Base-by-base conservation (phyloP, 108 stramenopile species). In the Nitzschia sp. region DNA sequence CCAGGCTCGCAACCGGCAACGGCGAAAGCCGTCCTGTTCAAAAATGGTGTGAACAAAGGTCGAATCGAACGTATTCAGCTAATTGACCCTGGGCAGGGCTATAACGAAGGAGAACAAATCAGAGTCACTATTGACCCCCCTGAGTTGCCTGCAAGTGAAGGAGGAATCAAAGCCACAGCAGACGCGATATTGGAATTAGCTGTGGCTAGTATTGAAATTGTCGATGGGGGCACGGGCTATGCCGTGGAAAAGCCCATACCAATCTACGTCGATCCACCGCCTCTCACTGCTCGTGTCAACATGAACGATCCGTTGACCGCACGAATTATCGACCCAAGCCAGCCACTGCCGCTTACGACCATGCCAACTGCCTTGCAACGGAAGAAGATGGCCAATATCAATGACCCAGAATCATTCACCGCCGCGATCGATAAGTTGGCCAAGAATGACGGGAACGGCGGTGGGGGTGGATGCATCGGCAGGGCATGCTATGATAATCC, bases 191-290 rank as follows among this genome's bases (percentile, higher is more conserved):
- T 86, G 54, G 93, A 94, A 51, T 81, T 87, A 38, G 67, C 82
- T 57, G 85, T 94, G 24, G 64, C 66, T 5, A 71, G 74, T n/a
- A 84, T 94, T 42, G 80, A 86, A 21, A 73, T 94, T 28, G 64
- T 76, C 30, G 70, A 88, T 59, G 68, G 66, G n/a, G 93, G 93
- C 34, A 76, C 75, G 21, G 93, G 93, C n/a, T 94, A 94, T 66
- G 87, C 88, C 3, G 83, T 85, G 1, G 90, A 91, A 68, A 84
- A 85, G 34, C 82, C 85, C 24, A 79, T 91, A 11, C 63, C 34
- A 1, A 65, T 91, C 0, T 66, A 78, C 34, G 85, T 94, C 8
- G 89, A 91, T 6, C 85, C 88, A 24, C 90, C 93, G 34, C 87
- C 90, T 0, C 42, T 82, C 8, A 82, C 86, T 11, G 74, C 78